Evolutionary conservation across 305 asterid species (phyloP).

Genomic region (Ajuga reptans): DNA sequence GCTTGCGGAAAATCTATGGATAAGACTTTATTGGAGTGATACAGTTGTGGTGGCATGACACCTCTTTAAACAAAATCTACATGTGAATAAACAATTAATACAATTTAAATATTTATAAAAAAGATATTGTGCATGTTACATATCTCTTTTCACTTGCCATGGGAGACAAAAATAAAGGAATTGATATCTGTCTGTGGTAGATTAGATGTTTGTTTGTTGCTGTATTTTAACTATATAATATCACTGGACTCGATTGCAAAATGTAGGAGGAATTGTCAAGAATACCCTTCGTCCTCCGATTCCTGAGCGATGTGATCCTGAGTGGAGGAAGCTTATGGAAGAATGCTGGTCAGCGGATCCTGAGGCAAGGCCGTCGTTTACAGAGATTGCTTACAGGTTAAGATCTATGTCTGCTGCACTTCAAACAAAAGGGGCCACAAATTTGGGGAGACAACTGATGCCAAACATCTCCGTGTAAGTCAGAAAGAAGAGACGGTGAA

Average conservation of each 20-base stretch:
- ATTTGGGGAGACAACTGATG: conserved; percentile 22
- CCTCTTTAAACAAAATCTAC: not conserved
- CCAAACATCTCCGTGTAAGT: conserved; percentile 32
- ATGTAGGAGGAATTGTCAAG: conserved; percentile 68
- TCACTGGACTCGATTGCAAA: not conserved
- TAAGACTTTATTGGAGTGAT: not conserved
- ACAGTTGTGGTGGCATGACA: not conserved
- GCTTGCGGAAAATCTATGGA: not conserved
- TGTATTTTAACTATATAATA: not conserved
- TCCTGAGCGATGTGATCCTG: conserved; percentile 60
- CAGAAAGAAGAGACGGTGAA: not conserved
- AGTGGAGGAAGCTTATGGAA: conserved; percentile 69
- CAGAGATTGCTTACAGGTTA: conserved; percentile 50
- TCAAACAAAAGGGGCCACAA: conserved; percentile 27
- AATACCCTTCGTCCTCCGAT: conserved; percentile 60
- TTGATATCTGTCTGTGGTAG: not conserved
- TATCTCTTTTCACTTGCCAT: not conserved
- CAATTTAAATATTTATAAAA: not conserved
- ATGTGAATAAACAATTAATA: not conserved
- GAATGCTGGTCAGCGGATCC: conserved; percentile 66
- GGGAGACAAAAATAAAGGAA: not conserved
- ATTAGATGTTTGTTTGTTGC: not conserved
- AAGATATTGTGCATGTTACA: not conserved
- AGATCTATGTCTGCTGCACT: conserved; percentile 46
- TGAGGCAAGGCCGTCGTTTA: conserved; percentile 54